phyloP scores from a whole-genome alignment of 805 yeast genomes.

The Suhomyces faveliae region DNA sequence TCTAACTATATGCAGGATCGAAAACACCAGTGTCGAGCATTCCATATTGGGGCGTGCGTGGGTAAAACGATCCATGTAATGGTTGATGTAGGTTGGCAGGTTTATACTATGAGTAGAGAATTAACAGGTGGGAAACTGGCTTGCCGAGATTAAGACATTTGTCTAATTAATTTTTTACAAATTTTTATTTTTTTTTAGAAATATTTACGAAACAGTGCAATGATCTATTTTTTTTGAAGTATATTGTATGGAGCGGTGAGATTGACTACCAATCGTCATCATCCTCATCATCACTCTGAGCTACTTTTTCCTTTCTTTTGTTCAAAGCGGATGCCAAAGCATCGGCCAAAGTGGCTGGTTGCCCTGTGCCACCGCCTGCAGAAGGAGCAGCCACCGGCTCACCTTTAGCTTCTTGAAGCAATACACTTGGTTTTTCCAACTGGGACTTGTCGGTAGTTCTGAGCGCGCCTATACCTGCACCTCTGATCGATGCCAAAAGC shows the following conservation, averaged over 20 bases:
- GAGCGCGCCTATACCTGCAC: slow-evolving; percentile 66
- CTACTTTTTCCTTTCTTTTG: slow-evolving; percentile 78
- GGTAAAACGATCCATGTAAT: background rate
- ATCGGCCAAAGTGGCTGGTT: slow-evolving; percentile 72
- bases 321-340: slow-evolving; percentile 85
- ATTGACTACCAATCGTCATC: slow-evolving; percentile 59
- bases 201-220: too few relatives aligned
- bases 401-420: slow-evolving; percentile 71
- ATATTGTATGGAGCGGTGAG: too few relatives aligned
- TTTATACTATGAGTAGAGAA: background rate
- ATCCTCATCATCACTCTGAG: slow-evolving; percentile 79
- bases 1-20: background rate
- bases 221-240: too few relatives aligned
- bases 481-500: slow-evolving; percentile 79
- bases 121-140: too few relatives aligned
- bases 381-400: slow-evolving; percentile 44
- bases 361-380: slow-evolving; percentile 46
- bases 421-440: slow-evolving; percentile 72
- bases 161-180: too few relatives aligned
- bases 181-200: too few relatives aligned
- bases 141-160: too few relatives aligned
- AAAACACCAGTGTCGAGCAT: background rate
- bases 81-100: background rate
- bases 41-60: background rate
- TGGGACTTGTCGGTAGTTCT: slow-evolving; percentile 80